These are phyloP conservation scores for Quaeritorhiza haematococci DNA, from an alignment of 371 early-diverging fungal genomes.

Conservation along the genomic window DNA sequence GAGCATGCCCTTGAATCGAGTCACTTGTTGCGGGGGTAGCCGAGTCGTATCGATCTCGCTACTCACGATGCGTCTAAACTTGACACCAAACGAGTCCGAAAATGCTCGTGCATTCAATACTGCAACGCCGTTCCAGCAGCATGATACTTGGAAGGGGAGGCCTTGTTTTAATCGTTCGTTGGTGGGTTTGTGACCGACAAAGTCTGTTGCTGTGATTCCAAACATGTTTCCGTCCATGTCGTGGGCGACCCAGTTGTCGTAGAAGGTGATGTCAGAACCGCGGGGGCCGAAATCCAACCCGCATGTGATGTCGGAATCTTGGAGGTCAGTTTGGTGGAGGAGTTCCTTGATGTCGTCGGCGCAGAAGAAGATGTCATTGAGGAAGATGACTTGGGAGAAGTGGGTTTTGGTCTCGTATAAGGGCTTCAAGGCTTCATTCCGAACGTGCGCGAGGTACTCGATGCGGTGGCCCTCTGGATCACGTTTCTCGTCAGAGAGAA, in stretches of 20 bases:
- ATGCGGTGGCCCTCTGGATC: slow-evolving; percentile 25
- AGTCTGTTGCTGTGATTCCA: background rate
- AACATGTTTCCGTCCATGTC: slow-evolving; percentile 41
- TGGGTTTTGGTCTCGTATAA: slow-evolving; percentile 3
- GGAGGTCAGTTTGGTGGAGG: slow-evolving; percentile 27
- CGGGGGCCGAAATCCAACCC: slow-evolving; percentile 44
- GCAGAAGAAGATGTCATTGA: slow-evolving; percentile 48
- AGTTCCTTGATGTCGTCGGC: slow-evolving; percentile 42
- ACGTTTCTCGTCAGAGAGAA: background rate
- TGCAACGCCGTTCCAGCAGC: slow-evolving; percentile 51
- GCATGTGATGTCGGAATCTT: slow-evolving; percentile 38
- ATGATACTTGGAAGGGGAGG: slow-evolving; percentile 41
- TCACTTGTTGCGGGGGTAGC: no score
- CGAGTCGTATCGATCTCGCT: no score
- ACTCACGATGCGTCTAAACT: slow-evolving; percentile 36
- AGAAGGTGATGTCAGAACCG: slow-evolving; percentile 18
- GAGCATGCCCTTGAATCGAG: no score
- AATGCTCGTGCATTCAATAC: slow-evolving; percentile 37
- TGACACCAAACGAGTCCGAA: slow-evolving; percentile 2
- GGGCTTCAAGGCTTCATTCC: slow-evolving; percentile 42
- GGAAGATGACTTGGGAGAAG: slow-evolving; percentile 26
- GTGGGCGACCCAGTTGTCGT: slow-evolving; percentile 47
- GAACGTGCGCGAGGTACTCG: slow-evolving; percentile 41
- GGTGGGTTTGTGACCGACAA: slow-evolving; percentile 14
- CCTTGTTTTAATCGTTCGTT: slow-evolving; percentile 7